Evolutionary conservation across 495 filamentous ascomycete genomes (phyloP).

Genomic region (Apiosordaria backusii): DNA sequence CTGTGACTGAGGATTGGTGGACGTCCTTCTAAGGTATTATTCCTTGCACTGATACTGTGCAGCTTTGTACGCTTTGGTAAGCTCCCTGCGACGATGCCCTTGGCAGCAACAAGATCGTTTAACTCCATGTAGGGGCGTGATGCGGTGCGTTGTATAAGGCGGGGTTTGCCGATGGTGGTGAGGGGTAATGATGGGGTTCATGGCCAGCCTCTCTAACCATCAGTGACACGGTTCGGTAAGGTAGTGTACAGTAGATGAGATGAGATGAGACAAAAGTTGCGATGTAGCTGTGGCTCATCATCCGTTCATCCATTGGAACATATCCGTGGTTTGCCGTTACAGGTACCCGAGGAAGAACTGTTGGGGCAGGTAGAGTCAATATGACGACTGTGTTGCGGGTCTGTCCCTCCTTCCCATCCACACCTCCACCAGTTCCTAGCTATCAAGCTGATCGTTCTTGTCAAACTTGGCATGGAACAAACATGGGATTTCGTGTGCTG

Average conservation of each 20-base stretch:
- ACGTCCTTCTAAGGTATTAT: too few relatives aligned
- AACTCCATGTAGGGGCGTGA: neutral
- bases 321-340: neutral
- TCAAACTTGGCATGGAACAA: neutral
- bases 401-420: neutral
- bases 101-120: neutral
- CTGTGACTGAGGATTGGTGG: neutral
- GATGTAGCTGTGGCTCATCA: neutral
- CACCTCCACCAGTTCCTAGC: neutral
- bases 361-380: neutral
- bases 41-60: too few relatives aligned
- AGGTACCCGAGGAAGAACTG: neutral
- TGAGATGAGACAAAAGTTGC: neutral
- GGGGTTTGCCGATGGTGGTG: slow-evolving; percentile 8
- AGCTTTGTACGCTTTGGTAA: too few relatives aligned
- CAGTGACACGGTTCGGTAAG: neutral
- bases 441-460: neutral
- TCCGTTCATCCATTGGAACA: neutral
- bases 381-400: neutral
- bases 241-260: neutral
- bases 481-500: neutral
- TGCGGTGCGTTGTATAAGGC: neutral
- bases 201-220: neutral
- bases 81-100: too few relatives aligned
- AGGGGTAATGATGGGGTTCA: slow-evolving; percentile 6